A percentile compares a stretch with the other conserved stretches of the same genome.
Conservation (phyloP, 495 filamentous ascomycete species). For the Lindgomyces ingoldianus region DNA sequence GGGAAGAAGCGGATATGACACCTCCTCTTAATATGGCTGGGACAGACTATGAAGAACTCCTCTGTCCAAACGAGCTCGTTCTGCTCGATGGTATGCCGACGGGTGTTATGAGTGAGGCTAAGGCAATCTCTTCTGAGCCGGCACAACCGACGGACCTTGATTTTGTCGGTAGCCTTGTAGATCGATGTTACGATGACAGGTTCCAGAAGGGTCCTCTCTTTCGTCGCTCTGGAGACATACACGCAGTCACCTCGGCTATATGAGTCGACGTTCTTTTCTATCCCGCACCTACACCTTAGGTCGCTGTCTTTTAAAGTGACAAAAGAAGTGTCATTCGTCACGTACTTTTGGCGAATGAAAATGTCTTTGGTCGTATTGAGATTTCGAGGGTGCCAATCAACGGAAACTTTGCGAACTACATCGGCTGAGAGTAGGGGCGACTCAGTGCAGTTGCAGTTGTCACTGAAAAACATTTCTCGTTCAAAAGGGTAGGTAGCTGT, state of each 20-base stretch:
- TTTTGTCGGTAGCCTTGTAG: conserved; percentile 42
- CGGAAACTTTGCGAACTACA: conserved; percentile 54
- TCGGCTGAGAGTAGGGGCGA: conserved; percentile 41
- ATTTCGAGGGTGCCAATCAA: conserved; percentile 58
- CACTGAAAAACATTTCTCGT: conserved; percentile 74
- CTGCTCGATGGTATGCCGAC: conserved; percentile 39
- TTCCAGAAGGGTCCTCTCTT: conserved; percentile 48
- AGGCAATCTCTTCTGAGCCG: conserved; percentile 50
- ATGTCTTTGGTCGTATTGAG: conserved; percentile 48
- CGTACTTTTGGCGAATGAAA: conserved; percentile 69
- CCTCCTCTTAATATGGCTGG: conserved; percentile 50
- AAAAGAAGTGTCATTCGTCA: conserved; percentile 55
- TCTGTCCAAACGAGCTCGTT: conserved; percentile 70
- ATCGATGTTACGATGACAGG: conserved; percentile 56
- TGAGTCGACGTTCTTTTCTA: conserved; percentile 5
- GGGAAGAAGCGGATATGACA: conserved; percentile 62
- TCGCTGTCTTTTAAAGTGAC: conserved; percentile 53
- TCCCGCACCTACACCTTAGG: conserved; percentile 44
- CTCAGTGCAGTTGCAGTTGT: conserved; percentile 69
- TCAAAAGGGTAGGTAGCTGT: conserved; percentile 63
- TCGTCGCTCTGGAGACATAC: conserved; percentile 42
- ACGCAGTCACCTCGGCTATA: conserved; percentile 57
- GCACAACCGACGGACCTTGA: conserved; percentile 51
- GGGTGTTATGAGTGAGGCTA: conserved; percentile 24
- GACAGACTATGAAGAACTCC: conserved; percentile 44